phyloP scores from a whole-genome alignment of 768 basidiomycete species.

The Vararia minispora region DNA sequence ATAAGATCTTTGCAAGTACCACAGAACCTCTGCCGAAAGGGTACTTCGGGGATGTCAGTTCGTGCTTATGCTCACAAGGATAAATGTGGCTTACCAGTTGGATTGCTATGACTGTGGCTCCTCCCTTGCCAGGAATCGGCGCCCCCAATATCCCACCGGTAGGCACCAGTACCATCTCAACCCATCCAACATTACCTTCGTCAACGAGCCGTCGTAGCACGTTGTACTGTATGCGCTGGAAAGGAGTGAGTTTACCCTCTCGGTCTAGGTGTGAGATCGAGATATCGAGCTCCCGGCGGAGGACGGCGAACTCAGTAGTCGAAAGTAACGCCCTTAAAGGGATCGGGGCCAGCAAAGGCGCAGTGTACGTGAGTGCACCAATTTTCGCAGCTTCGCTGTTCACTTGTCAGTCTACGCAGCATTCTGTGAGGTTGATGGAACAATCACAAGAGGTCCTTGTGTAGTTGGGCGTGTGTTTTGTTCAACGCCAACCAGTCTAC shows the following conservation, averaged over 20 bases:
- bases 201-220: conserved; percentile 10
- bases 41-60: conserved; percentile 2
- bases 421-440: background rate
- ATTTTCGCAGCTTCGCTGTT: conserved; percentile 4
- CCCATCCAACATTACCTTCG: conserved; percentile 10
- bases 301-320: conserved; percentile 7
- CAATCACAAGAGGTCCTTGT: background rate
- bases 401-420: too few relatives aligned
- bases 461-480: conserved; percentile 6
- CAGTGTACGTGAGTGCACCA: conserved; percentile 10
- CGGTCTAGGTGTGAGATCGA: conserved; percentile 2
- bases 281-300: conserved; percentile 8
- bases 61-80: background rate
- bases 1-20: conserved; percentile 1
- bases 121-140: conserved; percentile 5
- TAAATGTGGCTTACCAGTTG: conserved; percentile 7
- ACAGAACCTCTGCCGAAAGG: conserved; percentile 11
- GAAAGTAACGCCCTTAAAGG: conserved; percentile 10
- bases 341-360: conserved; percentile 7
- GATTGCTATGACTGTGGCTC: conserved; percentile 11
- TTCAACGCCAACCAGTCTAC: background rate
- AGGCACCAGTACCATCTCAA: conserved; percentile 11
- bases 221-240: conserved; percentile 8
- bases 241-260: conserved; percentile 9
- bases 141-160: conserved; percentile 8